Conservation (phyloP, 2,329 filamentous ascomycete genomes). For the Diplodia sapinea region DNA sequence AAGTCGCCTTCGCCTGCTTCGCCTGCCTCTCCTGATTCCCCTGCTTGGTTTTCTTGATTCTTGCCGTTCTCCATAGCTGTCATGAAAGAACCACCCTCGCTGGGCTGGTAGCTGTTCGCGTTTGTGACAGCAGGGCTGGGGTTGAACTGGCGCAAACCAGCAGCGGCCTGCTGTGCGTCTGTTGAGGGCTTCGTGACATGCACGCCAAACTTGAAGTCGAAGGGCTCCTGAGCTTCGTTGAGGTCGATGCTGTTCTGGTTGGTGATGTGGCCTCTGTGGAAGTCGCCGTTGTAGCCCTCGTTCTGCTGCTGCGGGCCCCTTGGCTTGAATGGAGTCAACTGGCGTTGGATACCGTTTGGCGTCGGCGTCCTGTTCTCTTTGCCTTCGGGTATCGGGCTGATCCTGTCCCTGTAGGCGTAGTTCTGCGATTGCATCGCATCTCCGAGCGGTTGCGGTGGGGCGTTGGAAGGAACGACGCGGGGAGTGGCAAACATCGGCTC, state of each 20-base stretch:
- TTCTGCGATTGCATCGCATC: conserved; percentile 40
- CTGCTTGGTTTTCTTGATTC: conserved; percentile 33
- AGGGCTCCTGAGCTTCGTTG: conserved; percentile 53
- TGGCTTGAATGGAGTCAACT: conserved; percentile 33
- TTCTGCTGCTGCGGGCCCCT: conserved; percentile 39
- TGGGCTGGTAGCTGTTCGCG: conserved; percentile 47
- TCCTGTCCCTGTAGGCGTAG: conserved; percentile 36
- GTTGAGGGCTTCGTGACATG: conserved; percentile 48
- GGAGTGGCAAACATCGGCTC: conserved; percentile 73
- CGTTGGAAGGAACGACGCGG: conserved; percentile 44
- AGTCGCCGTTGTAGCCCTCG: conserved; percentile 3
- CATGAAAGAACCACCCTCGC: conserved; percentile 49
- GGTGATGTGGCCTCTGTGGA: conserved; percentile 13
- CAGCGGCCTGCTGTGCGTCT: conserved; percentile 25
- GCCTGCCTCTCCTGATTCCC: too few relatives aligned
- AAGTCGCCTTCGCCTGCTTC: conserved; percentile 44
- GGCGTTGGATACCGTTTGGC: conserved; percentile 26
- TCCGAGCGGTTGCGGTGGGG: conserved; percentile 40
- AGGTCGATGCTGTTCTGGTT: conserved; percentile 24
- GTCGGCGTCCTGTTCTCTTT: conserved; percentile 48
- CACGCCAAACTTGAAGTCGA: conserved; percentile 57
- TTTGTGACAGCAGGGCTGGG: conserved; percentile 42
- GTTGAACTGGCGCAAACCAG: conserved; percentile 37
- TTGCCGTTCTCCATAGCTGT: conserved; percentile 45
- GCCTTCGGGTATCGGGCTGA: conserved; percentile 40